Conservation (phyloP, 306 rosid species). For the Carpinus fangiana region DNA sequence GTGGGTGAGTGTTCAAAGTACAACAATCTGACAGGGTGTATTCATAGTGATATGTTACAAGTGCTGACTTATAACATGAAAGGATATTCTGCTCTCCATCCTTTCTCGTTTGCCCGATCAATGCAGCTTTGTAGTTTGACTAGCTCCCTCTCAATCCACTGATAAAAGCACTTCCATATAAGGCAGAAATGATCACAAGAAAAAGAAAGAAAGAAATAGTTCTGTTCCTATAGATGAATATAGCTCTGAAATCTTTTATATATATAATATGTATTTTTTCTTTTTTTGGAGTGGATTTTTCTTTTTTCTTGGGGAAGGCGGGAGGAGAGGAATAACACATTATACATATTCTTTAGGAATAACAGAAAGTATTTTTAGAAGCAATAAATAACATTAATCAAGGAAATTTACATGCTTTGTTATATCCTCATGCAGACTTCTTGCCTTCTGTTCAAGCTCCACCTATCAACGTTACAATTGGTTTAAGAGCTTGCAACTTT, state of each 20-base stretch:
- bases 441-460: slow-evolving; percentile 69
- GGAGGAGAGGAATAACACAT: too few relatives aligned
- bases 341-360: too few relatives aligned
- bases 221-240: neutral
- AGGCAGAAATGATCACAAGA: neutral
- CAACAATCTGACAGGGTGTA: neutral
- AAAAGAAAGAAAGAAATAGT: neutral
- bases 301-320: too few relatives aligned
- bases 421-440: slow-evolving; percentile 56
- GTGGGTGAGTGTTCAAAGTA: neutral
- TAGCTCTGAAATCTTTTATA: too few relatives aligned
- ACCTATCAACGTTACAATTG: slow-evolving; percentile 34
- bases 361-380: too few relatives aligned
- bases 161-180: slow-evolving; percentile 24
- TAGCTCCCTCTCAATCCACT: slow-evolving; percentile 77
- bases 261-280: too few relatives aligned
- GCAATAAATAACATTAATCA: slow-evolving; percentile 13
- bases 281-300: too few relatives aligned
- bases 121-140: slow-evolving; percentile 56
- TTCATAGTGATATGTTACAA: neutral
- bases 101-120: slow-evolving; percentile 84
- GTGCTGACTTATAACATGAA: slow-evolving; percentile 10
- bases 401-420: slow-evolving; percentile 55
- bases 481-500: neutral
- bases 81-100: slow-evolving; percentile 94